Conservation (phyloP, 805 yeast genomes). For the Candida takata region DNA sequence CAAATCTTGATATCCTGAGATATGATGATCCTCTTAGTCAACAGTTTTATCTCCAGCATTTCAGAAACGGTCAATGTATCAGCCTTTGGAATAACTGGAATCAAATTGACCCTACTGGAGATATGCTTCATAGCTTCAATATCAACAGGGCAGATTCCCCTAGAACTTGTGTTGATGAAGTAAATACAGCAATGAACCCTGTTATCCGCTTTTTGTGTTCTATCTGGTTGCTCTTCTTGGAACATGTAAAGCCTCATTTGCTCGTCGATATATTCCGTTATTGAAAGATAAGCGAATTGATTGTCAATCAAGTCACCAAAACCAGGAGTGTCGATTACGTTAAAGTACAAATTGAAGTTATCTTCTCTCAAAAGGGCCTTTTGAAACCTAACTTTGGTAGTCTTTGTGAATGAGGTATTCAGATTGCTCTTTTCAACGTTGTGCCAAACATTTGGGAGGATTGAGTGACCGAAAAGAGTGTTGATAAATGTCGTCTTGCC, state of each 20-base stretch:
- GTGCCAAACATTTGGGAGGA: constrained; percentile 34
- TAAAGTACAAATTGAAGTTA: constrained; percentile 50
- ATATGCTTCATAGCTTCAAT: constrained; percentile 66
- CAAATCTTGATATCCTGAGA: constrained; percentile 54
- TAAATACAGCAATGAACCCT: constrained; percentile 84
- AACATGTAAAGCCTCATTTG: constrained; percentile 62
- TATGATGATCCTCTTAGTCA: constrained; percentile 42
- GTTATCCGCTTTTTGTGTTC: constrained; percentile 46
- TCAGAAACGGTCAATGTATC: constrained; percentile 64
- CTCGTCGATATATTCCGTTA: constrained; percentile 70
- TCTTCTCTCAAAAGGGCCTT: constrained; percentile 53
- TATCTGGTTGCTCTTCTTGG: constrained; percentile 72
- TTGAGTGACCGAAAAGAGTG: constrained; percentile 58
- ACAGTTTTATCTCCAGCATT: constrained; percentile 43
- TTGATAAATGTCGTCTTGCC: constrained; percentile 80
- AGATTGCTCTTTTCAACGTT: constrained; percentile 32
- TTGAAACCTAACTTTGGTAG: constrained; percentile 28
- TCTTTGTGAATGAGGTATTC: constrained; percentile 31
- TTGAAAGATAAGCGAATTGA: constrained; percentile 57
- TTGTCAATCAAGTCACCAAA: constrained; percentile 69
- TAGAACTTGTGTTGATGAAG: constrained; percentile 66
- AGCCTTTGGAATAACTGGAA: constrained; percentile 78
- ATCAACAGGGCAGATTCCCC: constrained; percentile 58
- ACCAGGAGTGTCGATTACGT: constrained; percentile 68
- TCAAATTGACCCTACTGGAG: constrained; percentile 64